Evolutionary conservation across 2,329 filamentous ascomycete species (phyloP), one percentile per base, ranked within the genome.

Genomic region (Chaetothyriales sp.): DNA sequence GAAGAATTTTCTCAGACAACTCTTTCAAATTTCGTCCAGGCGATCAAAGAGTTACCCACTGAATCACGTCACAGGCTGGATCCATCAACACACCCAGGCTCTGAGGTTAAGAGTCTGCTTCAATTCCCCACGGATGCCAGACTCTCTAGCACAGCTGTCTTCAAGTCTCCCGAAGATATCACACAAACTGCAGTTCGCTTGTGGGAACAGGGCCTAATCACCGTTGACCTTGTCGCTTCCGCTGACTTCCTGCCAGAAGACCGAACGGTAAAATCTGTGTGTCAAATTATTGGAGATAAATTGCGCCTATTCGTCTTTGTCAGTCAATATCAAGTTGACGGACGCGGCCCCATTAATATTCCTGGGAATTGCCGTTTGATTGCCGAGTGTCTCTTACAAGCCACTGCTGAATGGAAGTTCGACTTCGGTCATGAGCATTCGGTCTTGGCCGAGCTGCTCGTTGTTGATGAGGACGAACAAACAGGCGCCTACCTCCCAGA

Each of bases 141-240:
- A 63, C 47, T 40, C 33, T 49, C 63, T 58, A 56, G 63, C 62
- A 58, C 66, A 68, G 73, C 54, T 74, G 74, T 1, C 77, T 76
- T 51, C 74, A 70, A 2, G 62, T 40, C 66, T 19, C 63, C 64
- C 0, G 59, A 63, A 2, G 56, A 64, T 0, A 59, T 73, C 1
- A 56, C 71, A 22, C 59, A 65, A 18, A 60, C 58, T 18, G 64
- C 67, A 13, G 56, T 70, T 7, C 56, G 62, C 9, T 56, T 62
- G 5, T 70, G 65, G 62, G 67, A 65, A 44, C 59, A 54, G 18
- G 63, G 62, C 0, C 56, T 63, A 2, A 60, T 70, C 7, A 49
- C 52, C 4, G 54, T 70, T 13, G 66, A 69, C 40, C 60, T 70
- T 47, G 63, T 69, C 15, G 63, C 67, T 18, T 45, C 55, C 6